Evolutionary conservation across 2,329 filamentous ascomycete species (phyloP), one percentile per base, ranked within the genome.

Genomic region (Talaromyces verruculosus): DNA sequence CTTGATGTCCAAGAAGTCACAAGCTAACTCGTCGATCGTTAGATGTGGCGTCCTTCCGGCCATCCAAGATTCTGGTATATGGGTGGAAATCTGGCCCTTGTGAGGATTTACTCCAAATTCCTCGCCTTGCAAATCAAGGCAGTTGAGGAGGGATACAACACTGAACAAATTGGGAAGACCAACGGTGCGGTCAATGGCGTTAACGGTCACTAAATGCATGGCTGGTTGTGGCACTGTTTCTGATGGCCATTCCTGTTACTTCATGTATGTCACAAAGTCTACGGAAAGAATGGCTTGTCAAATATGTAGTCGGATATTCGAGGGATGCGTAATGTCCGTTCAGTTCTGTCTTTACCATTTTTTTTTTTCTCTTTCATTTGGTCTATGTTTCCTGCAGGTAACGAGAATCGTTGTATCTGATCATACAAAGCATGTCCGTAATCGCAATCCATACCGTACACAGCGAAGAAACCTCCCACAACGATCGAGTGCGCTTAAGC

Each of bases 41-140:
- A 69, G 67, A 71, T 70, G 70, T 89, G 87, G 86, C 83, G 84
- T 65, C 78, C 78, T 25, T 88, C 82, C 22, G 87, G 87, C 0
- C 86, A 88, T 64, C 85, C 85, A 0, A 86, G 87, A 0, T 86
- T 90, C 66, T 90, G 87, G 88, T 86, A 86, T 68, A 86, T 88
- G 68, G 87, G 86, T 0, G 88, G 88, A 0, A 90, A 88, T 68
- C 71, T 90, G 39, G 87, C 86, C 0, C 74, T 89, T 61, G 88
- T 85, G 66, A 80, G 88, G 15, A 86, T 85, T 49, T 89, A 82
- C 69, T 89, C 87, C 0, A 83, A 81, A 64, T 72, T 80, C 62
- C 68, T 85, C 67, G 82, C 83, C 1, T 71, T 85, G 66, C 81
- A 83, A 70, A 84, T 84, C 64, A 83, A 81, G 68, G 82, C 77